phyloP scores from a whole-genome alignment of 2,329 filamentous ascomycete species.

The Ophiostoma fasciatum region DNA sequence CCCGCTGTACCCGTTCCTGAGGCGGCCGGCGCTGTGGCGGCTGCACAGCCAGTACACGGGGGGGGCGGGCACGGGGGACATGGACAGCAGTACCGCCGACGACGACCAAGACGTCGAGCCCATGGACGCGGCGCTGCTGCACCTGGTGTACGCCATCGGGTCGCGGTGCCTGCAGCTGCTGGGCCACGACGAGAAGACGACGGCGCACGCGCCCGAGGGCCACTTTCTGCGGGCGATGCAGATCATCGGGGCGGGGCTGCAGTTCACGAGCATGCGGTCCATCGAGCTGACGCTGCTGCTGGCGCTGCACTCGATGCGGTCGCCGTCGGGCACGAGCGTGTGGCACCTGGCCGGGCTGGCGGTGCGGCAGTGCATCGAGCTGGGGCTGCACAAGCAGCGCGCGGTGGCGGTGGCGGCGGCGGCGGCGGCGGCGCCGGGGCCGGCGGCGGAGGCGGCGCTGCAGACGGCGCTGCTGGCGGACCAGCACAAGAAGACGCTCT shows the following conservation, averaged over 20 bases:
- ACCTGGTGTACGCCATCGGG: slow-evolving; percentile 7
- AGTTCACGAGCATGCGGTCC: slow-evolving; percentile 7
- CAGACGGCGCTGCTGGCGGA: neutral
- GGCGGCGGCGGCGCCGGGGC: neutral
- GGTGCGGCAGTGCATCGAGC: slow-evolving; percentile 4
- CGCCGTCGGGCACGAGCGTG: slow-evolving; percentile 4
- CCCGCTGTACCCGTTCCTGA: slow-evolving; percentile 7
- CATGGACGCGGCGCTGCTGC: too few species aligned
- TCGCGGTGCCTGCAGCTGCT: slow-evolving; percentile 5
- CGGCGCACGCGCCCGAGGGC: slow-evolving; percentile 3
- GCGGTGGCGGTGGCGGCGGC: neutral
- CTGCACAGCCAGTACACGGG: too few species aligned
- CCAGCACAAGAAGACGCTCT: slow-evolving; percentile 2
- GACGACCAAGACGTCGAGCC: too few species aligned
- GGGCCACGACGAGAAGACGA: neutral
- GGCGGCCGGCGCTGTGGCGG: neutral
- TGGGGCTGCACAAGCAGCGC: slow-evolving; percentile 5
- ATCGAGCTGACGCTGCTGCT: slow-evolving; percentile 6
- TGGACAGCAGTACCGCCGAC: too few species aligned
- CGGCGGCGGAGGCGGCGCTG: neutral
- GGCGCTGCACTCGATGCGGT: slow-evolving; percentile 8
- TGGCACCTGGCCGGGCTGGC: slow-evolving; percentile 7
- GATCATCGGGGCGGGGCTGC: slow-evolving; percentile 4
- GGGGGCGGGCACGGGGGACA: too few species aligned
- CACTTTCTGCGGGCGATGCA: slow-evolving; percentile 7